Conservation (phyloP, 2,329 filamentous ascomycete species). For the Fusarium devonianum region DNA sequence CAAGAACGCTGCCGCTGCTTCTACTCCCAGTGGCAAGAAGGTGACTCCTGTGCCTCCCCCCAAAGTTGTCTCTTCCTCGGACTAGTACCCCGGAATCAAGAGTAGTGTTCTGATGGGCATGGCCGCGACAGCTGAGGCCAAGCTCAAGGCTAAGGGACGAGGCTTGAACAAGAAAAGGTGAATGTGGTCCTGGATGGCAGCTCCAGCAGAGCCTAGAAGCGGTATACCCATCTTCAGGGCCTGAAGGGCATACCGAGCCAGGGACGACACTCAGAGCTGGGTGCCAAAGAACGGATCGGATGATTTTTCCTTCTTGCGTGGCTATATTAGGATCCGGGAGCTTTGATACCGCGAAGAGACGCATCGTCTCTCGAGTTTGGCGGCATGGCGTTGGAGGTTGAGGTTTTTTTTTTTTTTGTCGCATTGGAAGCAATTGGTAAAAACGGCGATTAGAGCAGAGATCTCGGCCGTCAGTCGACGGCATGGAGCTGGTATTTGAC, state of each 20-base stretch:
- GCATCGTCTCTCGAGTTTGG: conserved; percentile 37
- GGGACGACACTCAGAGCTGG: conserved; percentile 1
- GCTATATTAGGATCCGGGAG: conserved; percentile 20
- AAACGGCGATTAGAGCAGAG: conserved; percentile 1
- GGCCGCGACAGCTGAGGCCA: background rate
- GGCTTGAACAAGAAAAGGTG: background rate
- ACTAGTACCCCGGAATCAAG: conserved; percentile 32
- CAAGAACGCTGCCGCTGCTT: conserved; percentile 31
- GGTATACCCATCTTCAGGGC: background rate
- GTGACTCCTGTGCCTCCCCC: conserved; percentile 42
- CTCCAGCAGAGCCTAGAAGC: background rate
- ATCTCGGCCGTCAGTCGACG: background rate
- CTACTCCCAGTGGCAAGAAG: conserved; percentile 35
- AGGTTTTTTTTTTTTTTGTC: conserved; percentile 36
- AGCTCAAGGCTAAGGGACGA: background rate
- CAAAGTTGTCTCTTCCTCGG: conserved; percentile 23
- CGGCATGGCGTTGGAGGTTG: conserved; percentile 43
- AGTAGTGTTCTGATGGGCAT: conserved; percentile 5
- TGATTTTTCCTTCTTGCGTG: conserved; percentile 25
- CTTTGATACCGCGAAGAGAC: conserved; percentile 40
- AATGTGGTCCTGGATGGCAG: background rate
- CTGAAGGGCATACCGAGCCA: background rate
- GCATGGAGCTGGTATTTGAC: background rate
- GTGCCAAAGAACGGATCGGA: conserved; percentile 3
- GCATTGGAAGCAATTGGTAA: conserved; percentile 17